Conservation (phyloP, 208 protist species). For the Wallacemonas sp. region DNA sequence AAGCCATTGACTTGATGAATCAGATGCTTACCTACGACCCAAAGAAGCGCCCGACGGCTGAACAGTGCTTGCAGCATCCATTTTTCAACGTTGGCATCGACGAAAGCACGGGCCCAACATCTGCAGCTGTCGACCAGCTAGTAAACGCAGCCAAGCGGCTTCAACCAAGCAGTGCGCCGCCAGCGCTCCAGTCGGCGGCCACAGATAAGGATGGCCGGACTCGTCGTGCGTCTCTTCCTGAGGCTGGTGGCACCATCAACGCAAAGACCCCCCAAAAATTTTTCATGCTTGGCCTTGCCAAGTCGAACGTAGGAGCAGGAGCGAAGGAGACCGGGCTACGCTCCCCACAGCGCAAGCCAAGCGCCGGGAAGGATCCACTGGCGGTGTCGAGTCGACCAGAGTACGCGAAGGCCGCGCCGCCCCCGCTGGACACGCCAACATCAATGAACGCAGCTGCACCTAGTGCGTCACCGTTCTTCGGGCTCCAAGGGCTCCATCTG, state of each 20-base stretch:
- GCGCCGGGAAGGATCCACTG: neutral
- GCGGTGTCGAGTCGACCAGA: neutral
- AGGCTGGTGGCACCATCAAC: constrained; percentile 4
- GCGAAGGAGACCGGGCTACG: neutral
- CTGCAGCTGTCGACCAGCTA: constrained; percentile 41
- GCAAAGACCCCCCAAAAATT: constrained; percentile 26
- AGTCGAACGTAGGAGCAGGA: neutral
- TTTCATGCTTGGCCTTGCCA: constrained; percentile 19
- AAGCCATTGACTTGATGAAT: constrained; percentile 91
- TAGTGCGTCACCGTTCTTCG: neutral
- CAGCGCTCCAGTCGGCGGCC: constrained; percentile 3
- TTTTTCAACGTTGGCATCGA: constrained; percentile 84
- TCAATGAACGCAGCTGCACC: neutral
- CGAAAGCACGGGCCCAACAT: constrained; percentile 42
- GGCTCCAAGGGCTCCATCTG: constrained; percentile 17
- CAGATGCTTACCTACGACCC: constrained; percentile 96
- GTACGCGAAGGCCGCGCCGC: neutral
- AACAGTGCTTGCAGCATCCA: constrained; percentile 92
- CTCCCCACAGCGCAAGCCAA: constrained; percentile 2
- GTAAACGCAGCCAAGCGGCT: constrained; percentile 45
- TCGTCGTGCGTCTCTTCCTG: neutral
- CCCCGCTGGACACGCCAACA: neutral
- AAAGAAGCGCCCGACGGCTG: constrained; percentile 91
- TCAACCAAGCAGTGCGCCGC: constrained; percentile 19
- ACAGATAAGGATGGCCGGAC: neutral